Base-by-base conservation (phyloP, 306 rosid genomes). In the Rosa multiflora region DNA sequence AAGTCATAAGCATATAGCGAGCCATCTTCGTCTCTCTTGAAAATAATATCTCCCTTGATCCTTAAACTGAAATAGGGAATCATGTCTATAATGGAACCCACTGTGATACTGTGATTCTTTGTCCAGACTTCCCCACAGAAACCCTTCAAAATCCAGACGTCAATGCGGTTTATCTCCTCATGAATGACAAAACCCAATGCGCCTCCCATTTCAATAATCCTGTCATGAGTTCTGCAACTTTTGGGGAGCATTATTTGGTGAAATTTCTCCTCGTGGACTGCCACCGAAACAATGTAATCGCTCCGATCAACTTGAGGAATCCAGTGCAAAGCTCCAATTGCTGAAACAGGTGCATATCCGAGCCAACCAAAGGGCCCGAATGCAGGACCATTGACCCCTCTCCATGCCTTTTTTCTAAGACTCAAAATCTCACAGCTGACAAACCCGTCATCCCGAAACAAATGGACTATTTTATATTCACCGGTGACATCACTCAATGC, bases 241-340 rank as follows among this genome's bases (percentile, higher is more conserved):
- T 71, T 85, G 15, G 91, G 89, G 44, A 88, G 83, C 11, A 74
- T 40, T 20, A 81, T 37, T 10, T 73, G 83, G 72, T 76, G 84
- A 74, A 88, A 88, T 78, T 26, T 83, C 39, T 88, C 91, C 32
- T 67, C 52, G 10, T 79, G 75, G 17, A 83, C 70, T 17, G 83
- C 89, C 69, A 85, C 18, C 0, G 87, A 85, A 59, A 85, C 84
- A 5, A 85, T 58, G 78, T 70, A 72, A 46, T 88, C 86, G 23
- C 83, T 81, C n/a, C 11, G 58, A 44, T 83, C 85, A 56, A 85
- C 17, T 51, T 79, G 64, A 47, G 91, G 91, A 69, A 79, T 64
- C 91, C 91, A 88, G 69, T 88, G 91, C 76, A 88, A 29, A 70
- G 85, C 91, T 67, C 86, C 89, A 2, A 81, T 70, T 32, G 89